Evolutionary conservation across 225 moss, liverwort and hornwort species (phyloP), one percentile per base, ranked within the genome.

Genomic region (Straminergon stramineum): DNA sequence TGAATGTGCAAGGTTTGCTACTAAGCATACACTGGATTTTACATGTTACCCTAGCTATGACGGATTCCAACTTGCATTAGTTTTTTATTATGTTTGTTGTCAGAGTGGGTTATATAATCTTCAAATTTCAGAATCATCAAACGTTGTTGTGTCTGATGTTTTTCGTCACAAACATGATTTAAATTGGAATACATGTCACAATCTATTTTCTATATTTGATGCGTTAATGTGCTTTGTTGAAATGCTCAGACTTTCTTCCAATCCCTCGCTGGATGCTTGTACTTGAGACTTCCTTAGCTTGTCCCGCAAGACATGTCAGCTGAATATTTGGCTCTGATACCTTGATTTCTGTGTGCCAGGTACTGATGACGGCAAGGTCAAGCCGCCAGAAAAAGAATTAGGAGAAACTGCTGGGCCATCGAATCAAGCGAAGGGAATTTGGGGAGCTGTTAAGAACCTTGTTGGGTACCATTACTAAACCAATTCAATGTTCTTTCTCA

Each of bases 381-480:
- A 85, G n/a, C 82, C 89, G 60, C 87, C 89, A 61, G 93, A 89
- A 81, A 86, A 90, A 48, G 94, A 94, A 85, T 45, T 83, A n/a
- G 87, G 64, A 89, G 93, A 90, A 87, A 75, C 82, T 34, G 73
- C 89, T 56, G 86, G 85, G 61, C 82, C 74, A 53, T 86, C 89
- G 55, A 91, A 73, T 73, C 85, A 88, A 89, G 87, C 87, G 77
- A 90, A 89, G 86, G 91, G 93, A 75, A 84, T 93, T 60, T 95
- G 93, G 94, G 91, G 93, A 90, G 93, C 92, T 84, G 93, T 91
- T 71, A 93, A 92, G 90, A 90, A 91, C 84, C 91, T 93, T 48
- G 82, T 92, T 70, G 94, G 92, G 94, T 95, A 95, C 89, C 43
- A 66, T 67, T 84, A 66, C 92, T 85, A 64, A 89, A 87, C 85